Evolutionary conservation across 768 basidiomycete species (phyloP).

Genomic region (Amanita exitialis): DNA sequence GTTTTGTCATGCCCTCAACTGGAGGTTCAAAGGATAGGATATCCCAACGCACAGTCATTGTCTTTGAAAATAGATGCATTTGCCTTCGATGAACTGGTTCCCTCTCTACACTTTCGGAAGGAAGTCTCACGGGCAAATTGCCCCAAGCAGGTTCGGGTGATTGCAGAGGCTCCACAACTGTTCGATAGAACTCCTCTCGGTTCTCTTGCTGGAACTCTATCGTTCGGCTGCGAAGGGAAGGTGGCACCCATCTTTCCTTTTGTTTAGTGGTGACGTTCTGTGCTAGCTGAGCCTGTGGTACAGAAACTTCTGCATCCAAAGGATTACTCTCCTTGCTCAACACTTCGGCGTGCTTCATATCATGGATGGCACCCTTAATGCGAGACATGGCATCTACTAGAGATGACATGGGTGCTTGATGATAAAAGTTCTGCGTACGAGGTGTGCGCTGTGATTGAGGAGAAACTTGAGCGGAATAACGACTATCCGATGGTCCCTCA

Average conservation of each 20-base stretch:
- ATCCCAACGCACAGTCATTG: slow-evolving; percentile 43
- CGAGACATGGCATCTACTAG: slow-evolving; percentile 79
- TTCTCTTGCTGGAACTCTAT: slow-evolving; percentile 25
- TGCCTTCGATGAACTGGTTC: slow-evolving; percentile 42
- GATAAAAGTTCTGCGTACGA: slow-evolving; percentile 33
- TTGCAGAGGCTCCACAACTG: slow-evolving; percentile 35
- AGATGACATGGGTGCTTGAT: slow-evolving; percentile 55
- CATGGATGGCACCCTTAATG: slow-evolving; percentile 71
- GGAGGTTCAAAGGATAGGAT: slow-evolving; percentile 66
- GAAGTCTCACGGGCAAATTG: slow-evolving; percentile 35
- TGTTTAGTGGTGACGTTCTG: slow-evolving; percentile 12
- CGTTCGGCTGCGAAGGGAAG: slow-evolving; percentile 33
- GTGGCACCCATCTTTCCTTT: slow-evolving; percentile 49
- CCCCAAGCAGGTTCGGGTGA: slow-evolving; percentile 33
- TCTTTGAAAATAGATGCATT: slow-evolving; percentile 29
- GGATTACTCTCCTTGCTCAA: slow-evolving; percentile 18
- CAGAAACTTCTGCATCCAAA: slow-evolving; percentile 15
- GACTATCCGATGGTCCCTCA: not conserved
- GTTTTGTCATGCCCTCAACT: slow-evolving; percentile 49
- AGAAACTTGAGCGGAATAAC: slow-evolving; percentile 11
- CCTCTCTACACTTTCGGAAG: slow-evolving; percentile 28
- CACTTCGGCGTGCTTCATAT: slow-evolving; percentile 43
- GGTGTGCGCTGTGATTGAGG: slow-evolving; percentile 21
- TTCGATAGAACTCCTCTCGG: slow-evolving; percentile 34
- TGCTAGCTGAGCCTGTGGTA: slow-evolving; percentile 12